Evolutionary conservation across 805 yeast species (phyloP), one percentile per base, ranked within the genome.

Genomic region (Candida cerambycidarum): DNA sequence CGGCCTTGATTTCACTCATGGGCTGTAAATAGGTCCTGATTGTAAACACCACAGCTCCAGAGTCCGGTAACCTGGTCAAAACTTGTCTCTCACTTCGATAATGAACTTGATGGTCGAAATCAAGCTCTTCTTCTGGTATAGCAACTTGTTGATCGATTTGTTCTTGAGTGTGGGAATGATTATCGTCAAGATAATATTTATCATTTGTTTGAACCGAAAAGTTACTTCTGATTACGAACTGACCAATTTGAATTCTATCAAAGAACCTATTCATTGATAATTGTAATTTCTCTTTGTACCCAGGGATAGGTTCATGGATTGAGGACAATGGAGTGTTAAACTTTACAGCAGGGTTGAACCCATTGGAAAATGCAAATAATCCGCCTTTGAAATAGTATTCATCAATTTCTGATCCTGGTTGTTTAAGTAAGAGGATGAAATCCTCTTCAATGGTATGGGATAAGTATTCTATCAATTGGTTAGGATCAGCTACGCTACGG

Each of bases 321-420:
- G 56, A 53, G 8, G 69, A 57, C 27, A 70, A 55, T 1, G 75
- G 75, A 21, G 51, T 58, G 42, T 69, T 59, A 50, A 70, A 62
- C 13, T 69, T 55, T 36, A 65, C 67, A 10, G 23, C 25, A 1
- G 76, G 76, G 40, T 67, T 58, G 41, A 70, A 70, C 0, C 76
- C 76, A 16, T 72, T 72, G 1, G 76, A 73, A 56, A 70, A 70
- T 5, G 70, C 75, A 57, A 69, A 70, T 1, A 70, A 56, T 0
- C 75, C 75, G 1, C 63, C 75, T 46, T 69, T 70, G 61, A 68
- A 69, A 45, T 49, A 63, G 48, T 69, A 69, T 49, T 70, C 76
- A 2, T 57, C 51, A 0, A 69, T 70, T 32, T 61, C 58, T 5
- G 52, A 48, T 37, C 61, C 66, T 0, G 65, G 64, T 37, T 68